phyloP scores from a whole-genome alignment of 2,329 filamentous ascomycete genomes.

The Phialemoniopsis sp. region DNA sequence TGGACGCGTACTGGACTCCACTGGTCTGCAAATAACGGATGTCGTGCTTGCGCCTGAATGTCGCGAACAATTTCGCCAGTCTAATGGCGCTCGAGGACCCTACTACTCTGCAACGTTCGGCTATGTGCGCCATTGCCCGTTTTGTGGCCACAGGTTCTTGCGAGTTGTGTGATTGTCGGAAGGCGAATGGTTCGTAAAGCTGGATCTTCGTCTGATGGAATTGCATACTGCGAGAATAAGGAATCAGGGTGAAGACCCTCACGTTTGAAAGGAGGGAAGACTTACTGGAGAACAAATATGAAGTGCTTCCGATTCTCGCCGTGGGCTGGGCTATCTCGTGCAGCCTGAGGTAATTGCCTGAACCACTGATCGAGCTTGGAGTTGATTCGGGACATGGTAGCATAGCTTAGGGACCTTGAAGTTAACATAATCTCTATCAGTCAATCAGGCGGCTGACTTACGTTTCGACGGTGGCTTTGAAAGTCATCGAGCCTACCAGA shows the following conservation, averaged over 20 bases:
- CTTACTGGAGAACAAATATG: slow-evolving; percentile 7
- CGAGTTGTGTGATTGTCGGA: not conserved
- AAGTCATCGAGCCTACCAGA: slow-evolving; percentile 1
- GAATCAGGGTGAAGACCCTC: not conserved
- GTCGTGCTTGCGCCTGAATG: slow-evolving; percentile 4
- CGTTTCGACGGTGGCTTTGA: slow-evolving; percentile 1
- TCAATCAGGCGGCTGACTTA: not conserved
- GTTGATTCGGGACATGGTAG: slow-evolving; percentile 2
- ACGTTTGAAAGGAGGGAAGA: too few species aligned
- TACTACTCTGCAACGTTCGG: not conserved
- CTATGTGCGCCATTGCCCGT: not conserved
- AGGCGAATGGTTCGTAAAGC: not conserved
- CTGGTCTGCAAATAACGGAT: slow-evolving; percentile 7
- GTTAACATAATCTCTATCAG: too few species aligned
- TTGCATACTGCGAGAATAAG: slow-evolving; percentile 1
- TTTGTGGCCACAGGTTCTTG: not conserved
- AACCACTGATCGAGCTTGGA: slow-evolving; percentile 7
- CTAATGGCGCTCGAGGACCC: slow-evolving; percentile 1
- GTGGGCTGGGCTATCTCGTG: slow-evolving; percentile 4
- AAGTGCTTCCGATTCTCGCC: slow-evolving; percentile 6
- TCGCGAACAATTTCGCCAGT: slow-evolving; percentile 7
- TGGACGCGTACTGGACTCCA: slow-evolving; percentile 8
- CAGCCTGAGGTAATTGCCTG: slow-evolving; percentile 1
- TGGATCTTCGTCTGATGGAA: slow-evolving; percentile 6
- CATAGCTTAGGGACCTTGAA: not conserved